phyloP scores from a whole-genome alignment of 2,329 filamentous ascomycete species.

The Ophiostoma australiae region DNA sequence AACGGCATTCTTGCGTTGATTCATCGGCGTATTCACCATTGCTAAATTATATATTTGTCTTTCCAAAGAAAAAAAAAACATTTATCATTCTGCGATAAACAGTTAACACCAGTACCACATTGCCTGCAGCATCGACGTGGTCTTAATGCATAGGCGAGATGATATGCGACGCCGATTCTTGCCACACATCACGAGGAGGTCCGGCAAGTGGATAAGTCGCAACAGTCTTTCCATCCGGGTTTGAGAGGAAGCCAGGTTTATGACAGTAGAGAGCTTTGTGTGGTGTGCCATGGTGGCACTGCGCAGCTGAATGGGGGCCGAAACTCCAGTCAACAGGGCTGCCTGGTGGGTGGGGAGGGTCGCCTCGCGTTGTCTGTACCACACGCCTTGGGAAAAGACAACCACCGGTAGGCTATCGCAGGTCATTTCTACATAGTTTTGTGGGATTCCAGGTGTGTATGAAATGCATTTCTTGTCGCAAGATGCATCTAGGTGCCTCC shows the following conservation, averaged over 20 bases:
- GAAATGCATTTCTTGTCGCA: neutral
- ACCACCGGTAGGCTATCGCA: neutral
- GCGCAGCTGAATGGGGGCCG: neutral
- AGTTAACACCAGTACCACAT: neutral
- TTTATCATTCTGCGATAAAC: neutral
- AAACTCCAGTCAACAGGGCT: neutral
- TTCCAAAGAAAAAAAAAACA: too few species aligned
- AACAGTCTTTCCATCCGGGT: neutral
- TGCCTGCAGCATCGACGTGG: slow-evolving; percentile 18
- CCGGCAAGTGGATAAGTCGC: neutral
- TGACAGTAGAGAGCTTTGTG: neutral
- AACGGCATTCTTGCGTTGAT: neutral
- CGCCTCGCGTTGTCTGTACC: neutral
- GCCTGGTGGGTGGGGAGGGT: neutral
- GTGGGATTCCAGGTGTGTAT: neutral
- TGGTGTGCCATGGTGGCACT: neutral
- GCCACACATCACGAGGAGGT: neutral
- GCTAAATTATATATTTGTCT: too few species aligned
- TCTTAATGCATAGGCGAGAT: slow-evolving; percentile 17
- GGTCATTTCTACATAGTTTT: neutral
- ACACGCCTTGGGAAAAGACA: neutral
- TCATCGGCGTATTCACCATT: neutral
- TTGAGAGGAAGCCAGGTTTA: neutral
- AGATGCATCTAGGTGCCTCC: too few species aligned
- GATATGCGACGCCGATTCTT: slow-evolving; percentile 14